These are phyloP conservation scores for Phanerodontia chrysosporium DNA, from an alignment of 768 basidiomycete species.

Conservation along the genomic window DNA sequence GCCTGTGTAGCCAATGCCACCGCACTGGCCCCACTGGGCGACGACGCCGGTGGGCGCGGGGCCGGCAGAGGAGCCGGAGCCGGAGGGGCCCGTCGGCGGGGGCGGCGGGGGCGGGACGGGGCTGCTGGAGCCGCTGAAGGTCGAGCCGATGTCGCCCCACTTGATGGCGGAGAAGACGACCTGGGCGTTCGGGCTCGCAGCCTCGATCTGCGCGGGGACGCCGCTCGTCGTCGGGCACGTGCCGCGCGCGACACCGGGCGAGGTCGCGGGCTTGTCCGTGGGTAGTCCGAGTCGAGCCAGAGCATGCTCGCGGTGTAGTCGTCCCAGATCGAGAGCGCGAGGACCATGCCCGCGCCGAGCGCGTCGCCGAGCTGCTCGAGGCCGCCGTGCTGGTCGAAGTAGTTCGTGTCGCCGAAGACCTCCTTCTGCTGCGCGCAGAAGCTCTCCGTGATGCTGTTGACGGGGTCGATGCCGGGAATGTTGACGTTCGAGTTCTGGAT, in stretches of 20 bases:
- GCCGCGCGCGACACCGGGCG: slow-evolving; percentile 46
- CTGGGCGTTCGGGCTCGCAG: slow-evolving; percentile 32
- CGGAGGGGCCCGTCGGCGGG: slow-evolving; percentile 3
- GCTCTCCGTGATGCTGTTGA: slow-evolving; percentile 44
- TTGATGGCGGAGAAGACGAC: slow-evolving; percentile 55
- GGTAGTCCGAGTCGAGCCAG: slow-evolving; percentile 26
- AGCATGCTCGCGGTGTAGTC: slow-evolving; percentile 41
- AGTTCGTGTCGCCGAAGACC: slow-evolving; percentile 40
- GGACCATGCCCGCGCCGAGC: slow-evolving; percentile 40
- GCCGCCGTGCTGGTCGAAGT: slow-evolving; percentile 39
- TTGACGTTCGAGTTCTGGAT: slow-evolving; percentile 47
- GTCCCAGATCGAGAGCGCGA: slow-evolving; percentile 50
- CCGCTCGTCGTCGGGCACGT: slow-evolving; percentile 46
- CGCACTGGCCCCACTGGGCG: slow-evolving; percentile 19
- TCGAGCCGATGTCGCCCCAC: slow-evolving; percentile 46
- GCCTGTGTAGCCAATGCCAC: slow-evolving; percentile 17
- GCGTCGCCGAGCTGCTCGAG: slow-evolving; percentile 31
- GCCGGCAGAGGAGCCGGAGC: neutral
- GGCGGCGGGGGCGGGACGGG: slow-evolving; percentile 8
- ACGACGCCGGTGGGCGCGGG: slow-evolving; percentile 2
- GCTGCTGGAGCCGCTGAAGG: slow-evolving; percentile 24
- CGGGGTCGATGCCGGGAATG: slow-evolving; percentile 38
- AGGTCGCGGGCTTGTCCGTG: slow-evolving; percentile 20
- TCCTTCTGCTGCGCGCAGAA: slow-evolving; percentile 46
- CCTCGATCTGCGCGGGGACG: slow-evolving; percentile 40